Evolutionary conservation across 108 stramenopile genomes (phyloP).

Genomic region (Skeletonema costatum): DNA sequence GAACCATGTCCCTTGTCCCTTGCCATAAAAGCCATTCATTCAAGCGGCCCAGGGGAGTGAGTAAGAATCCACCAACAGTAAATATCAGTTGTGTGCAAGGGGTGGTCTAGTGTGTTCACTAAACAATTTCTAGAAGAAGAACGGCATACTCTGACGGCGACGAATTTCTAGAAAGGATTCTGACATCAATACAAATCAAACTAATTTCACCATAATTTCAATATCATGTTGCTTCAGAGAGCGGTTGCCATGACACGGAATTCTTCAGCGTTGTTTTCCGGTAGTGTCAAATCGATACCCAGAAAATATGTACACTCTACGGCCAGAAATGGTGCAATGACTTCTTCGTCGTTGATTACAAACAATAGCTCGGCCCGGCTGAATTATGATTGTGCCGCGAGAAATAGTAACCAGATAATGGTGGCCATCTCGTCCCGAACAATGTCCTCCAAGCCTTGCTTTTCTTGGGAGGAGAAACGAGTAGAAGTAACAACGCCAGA

Average conservation of each 20-base stretch:
- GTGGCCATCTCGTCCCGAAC: neutral
- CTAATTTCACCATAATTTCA: neutral
- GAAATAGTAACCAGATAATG: neutral
- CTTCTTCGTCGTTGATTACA: neutral
- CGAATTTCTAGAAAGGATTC: neutral
- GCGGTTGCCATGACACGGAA: neutral
- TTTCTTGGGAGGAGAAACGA: neutral
- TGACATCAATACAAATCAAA: neutral
- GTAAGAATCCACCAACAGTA: neutral
- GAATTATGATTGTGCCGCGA: neutral
- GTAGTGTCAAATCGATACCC: neutral
- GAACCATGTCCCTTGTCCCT: too few relatives aligned
- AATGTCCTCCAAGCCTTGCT: neutral
- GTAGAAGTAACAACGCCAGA: conserved; percentile 19
- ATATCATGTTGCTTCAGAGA: neutral
- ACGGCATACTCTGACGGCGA: neutral
- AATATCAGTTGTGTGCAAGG: neutral
- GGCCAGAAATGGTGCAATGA: neutral
- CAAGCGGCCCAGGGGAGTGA: too few relatives aligned
- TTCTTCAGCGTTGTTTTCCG: neutral
- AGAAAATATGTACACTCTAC: neutral
- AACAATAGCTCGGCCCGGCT: neutral
- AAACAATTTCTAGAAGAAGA: neutral
- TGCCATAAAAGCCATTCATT: too few relatives aligned
- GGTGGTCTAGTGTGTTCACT: neutral